phyloP scores from a whole-genome alignment of 768 basidiomycete species.

The Leccinum rimulosum region DNA sequence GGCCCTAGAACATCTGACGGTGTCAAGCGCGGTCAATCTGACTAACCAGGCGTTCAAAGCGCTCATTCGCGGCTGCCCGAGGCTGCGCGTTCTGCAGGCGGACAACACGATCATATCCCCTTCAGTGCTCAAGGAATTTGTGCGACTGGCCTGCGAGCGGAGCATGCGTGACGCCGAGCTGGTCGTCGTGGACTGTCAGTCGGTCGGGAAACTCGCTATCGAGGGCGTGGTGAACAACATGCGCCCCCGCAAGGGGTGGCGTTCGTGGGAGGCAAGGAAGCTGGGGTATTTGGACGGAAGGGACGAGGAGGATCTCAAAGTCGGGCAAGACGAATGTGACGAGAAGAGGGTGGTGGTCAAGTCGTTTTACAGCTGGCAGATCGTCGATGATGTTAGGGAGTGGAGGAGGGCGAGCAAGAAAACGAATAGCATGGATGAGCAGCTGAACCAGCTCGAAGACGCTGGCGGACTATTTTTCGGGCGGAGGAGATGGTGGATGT shows the following conservation, averaged over 20 bases:
- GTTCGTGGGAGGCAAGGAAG: constrained; percentile 66
- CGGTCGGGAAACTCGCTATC: constrained; percentile 57
- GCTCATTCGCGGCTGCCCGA: constrained; percentile 63
- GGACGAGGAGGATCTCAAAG: constrained; percentile 62
- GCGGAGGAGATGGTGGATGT: constrained; percentile 36
- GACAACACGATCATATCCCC: constrained; percentile 77
- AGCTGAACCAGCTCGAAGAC: constrained; percentile 30
- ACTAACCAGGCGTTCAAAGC: constrained; percentile 60
- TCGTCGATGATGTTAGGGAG: constrained; percentile 69
- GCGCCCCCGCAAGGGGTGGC: constrained; percentile 72
- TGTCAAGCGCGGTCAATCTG: constrained; percentile 66
- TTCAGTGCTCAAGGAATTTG: constrained; percentile 62
- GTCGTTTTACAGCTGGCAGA: constrained; percentile 86
- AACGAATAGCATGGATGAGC: constrained; percentile 35
- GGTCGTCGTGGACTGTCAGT: constrained; percentile 75
- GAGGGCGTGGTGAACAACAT: constrained; percentile 58
- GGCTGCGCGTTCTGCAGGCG: constrained; percentile 42
- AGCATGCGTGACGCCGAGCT: constrained; percentile 50
- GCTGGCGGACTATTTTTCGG: constrained; percentile 20
- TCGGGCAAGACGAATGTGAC: constrained; percentile 83
- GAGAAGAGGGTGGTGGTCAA: constrained; percentile 69
- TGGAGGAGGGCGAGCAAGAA: constrained; percentile 52
- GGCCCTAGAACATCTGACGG: constrained; percentile 64
- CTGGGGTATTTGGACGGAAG: constrained; percentile 68
- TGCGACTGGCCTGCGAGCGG: constrained; percentile 51